Base-by-base conservation (phyloP, 208 protist genomes). In the Leishmania turanica region DNA sequence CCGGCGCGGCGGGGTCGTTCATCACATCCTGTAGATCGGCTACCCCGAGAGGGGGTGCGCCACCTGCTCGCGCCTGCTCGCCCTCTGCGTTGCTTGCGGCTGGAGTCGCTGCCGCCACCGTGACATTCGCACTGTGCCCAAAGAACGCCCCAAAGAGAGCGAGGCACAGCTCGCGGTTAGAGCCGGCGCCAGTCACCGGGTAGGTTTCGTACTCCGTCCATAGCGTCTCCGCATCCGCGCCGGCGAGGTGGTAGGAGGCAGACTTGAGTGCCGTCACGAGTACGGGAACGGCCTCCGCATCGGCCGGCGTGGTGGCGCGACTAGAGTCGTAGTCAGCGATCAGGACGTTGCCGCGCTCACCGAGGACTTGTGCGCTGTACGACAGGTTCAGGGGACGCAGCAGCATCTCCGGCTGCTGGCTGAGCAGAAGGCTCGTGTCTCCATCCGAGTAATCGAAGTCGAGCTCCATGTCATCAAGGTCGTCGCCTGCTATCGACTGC, bases 121-220 rank as follows among this genome's bases (percentile, higher is more conserved):
- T 5, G 21, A 45, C 49, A 31, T 65, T 65, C 19, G 51, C 51
- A 76, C 24, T 24, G 13, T 77, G 49, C 34, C 94, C 94, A 72
- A 95, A 91, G 68, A 97, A 93, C 34, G 86, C 73, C 60, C 89
- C 81, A 75, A 98, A 96, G 62, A 98, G 90, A 65, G 93, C 88
- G 27, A 91, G 53, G 15, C 84, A 71, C 66, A 98, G 82, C 66
- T 92, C 90, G 11, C 88, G 82, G 6, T 81, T 58, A 1, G 86
- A 85, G 45, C 49, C 60, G 17, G 91, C 60, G 56, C 86, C 65
- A 3, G 91, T 89, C 13, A 85, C 66, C 2, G 86, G 75, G 77
- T 96, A 87, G 13, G 91, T 94, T 81, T 96, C 95, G 80, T 92
- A 98, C 80, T 96, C 93, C 13, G 86, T 91, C 93, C 92, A 98